Percentiles rank a stretch among this genome's conserved stretches.
Evolutionary conservation across 306 rosid genomes (phyloP).

Genomic region (Corylus heterophylla): DNA sequence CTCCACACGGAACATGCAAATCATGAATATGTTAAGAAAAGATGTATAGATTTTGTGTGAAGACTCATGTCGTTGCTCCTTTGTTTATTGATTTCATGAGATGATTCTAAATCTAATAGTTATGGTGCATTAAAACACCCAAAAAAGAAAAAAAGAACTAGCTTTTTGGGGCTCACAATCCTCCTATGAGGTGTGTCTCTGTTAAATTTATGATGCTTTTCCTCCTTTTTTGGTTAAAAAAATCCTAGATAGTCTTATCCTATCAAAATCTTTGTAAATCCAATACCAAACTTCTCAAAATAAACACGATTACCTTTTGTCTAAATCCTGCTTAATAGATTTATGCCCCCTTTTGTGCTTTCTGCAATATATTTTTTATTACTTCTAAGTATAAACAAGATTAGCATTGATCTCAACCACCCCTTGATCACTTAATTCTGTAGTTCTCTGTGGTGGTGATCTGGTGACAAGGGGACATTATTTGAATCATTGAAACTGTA

Average conservation of each 20-base stretch:
- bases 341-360: neutral
- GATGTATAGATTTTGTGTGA: neutral
- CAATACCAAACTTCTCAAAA: neutral
- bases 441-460: neutral
- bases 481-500: neutral
- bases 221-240: neutral
- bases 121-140: neutral
- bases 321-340: neutral
- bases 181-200: neutral
- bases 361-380: neutral
- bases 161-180: neutral
- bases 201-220: neutral
- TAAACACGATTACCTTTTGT: neutral
- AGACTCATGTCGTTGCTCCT: neutral
- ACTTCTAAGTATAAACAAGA: neutral
- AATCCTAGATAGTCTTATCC: neutral
- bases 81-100: neutral
- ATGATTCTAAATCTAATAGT: neutral
- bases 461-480: too few species aligned
- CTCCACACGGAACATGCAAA: neutral
- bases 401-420: neutral
- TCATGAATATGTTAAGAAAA: neutral
- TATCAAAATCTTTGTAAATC: neutral
- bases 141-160: neutral
- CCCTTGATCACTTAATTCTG: neutral